These are phyloP conservation scores for Pseudozyma flocculosa DNA, from an alignment of 1,284 basidiomycete species.

Conservation along the genomic window DNA sequence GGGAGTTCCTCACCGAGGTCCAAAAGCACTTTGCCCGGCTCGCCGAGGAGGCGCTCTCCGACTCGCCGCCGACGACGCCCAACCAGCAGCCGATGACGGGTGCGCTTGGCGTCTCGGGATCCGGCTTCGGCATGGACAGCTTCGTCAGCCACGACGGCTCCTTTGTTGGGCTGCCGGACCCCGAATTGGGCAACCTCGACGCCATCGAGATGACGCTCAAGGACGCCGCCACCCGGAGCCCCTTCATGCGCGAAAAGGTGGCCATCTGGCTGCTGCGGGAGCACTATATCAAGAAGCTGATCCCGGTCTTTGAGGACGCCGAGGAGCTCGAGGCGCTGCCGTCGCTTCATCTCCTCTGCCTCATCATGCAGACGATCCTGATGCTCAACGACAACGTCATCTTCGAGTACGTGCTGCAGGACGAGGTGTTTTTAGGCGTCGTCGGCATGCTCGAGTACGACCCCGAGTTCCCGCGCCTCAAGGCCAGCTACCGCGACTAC, in stretches of 20 bases:
- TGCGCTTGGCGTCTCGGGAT: conserved; percentile 34
- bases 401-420: conserved; percentile 91
- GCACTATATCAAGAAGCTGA: conserved; percentile 84
- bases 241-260: conserved; percentile 71
- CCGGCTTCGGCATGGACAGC: conserved; percentile 25
- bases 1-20: conserved; percentile 95
- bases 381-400: conserved; percentile 92
- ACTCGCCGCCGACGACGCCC: conserved; percentile 35
- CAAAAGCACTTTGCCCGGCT: conserved; percentile 70
- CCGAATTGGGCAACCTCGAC: conserved; percentile 54
- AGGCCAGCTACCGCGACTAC: conserved; percentile 94
- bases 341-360: conserved; percentile 85
- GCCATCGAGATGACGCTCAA: conserved; percentile 54
- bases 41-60: conserved; percentile 33
- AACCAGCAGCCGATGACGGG: conserved; percentile 29
- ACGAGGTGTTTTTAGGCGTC: conserved; percentile 87
- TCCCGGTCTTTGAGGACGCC: conserved; percentile 79
- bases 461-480: conserved; percentile 90
- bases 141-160: conserved; percentile 29
- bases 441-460: conserved; percentile 98
- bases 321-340: conserved; percentile 88
- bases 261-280: conserved; percentile 65
- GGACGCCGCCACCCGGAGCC: conserved; percentile 56
- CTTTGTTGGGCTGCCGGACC: conserved; percentile 54
- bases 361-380: conserved; percentile 90